These are phyloP conservation scores for Apiotrichum mycotoxinovorans DNA, from an alignment of 1,284 basidiomycete genomes.

Conservation along the genomic window DNA sequence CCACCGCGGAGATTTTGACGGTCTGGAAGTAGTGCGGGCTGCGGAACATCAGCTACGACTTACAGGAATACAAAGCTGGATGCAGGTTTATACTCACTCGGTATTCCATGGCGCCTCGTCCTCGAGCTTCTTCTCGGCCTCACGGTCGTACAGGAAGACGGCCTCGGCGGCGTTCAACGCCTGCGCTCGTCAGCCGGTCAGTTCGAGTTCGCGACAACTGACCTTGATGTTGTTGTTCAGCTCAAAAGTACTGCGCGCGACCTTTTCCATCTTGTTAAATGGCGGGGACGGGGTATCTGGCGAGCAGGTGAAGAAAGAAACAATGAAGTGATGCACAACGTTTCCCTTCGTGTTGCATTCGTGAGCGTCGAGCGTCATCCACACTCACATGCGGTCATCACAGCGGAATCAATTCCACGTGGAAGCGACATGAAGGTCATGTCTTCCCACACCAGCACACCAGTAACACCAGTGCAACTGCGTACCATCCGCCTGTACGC, in stretches of 20 bases:
- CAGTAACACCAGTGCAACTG: too few relatives aligned
- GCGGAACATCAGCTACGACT: slow-evolving; percentile 8
- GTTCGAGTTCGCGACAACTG: background rate
- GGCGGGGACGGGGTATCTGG: too few relatives aligned
- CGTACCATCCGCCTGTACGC: too few relatives aligned
- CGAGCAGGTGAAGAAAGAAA: too few relatives aligned
- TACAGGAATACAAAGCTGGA: background rate
- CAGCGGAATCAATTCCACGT: too few relatives aligned
- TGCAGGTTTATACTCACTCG: slow-evolving; percentile 59
- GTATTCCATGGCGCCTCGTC: slow-evolving; percentile 76
- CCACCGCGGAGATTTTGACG: slow-evolving; percentile 91
- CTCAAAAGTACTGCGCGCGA: slow-evolving; percentile 75
- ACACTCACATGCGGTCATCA: too few relatives aligned
- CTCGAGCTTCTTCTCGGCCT: slow-evolving; percentile 67
- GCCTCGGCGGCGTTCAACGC: slow-evolving; percentile 57
- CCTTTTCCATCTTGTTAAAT: slow-evolving; percentile 23
- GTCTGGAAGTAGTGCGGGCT: slow-evolving; percentile 90
- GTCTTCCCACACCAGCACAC: too few relatives aligned
- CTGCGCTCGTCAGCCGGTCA: slow-evolving; percentile 2
- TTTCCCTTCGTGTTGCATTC: too few relatives aligned
- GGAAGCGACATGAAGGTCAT: too few relatives aligned
- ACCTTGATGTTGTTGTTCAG: slow-evolving; percentile 69
- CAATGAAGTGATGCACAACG: too few relatives aligned
- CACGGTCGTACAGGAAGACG: slow-evolving; percentile 74
- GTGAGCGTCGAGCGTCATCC: too few relatives aligned